Evolutionary conservation across 352 stramenopile species (phyloP).

Genomic region (Pythium utonaiense): DNA sequence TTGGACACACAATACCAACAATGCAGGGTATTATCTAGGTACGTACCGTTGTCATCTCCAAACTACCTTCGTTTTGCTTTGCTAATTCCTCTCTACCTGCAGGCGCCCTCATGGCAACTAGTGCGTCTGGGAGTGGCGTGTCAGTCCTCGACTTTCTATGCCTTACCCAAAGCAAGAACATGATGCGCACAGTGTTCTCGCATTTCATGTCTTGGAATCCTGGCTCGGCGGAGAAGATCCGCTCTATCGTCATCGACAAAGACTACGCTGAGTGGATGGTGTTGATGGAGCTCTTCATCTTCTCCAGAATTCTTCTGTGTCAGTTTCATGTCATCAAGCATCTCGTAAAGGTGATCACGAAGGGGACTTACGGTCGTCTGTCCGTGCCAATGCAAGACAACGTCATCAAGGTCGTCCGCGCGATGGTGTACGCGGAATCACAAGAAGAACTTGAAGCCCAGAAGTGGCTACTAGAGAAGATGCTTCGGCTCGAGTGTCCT

Average conservation of each 20-base stretch:
- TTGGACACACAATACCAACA: conserved; percentile 25
- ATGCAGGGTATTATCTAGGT: conserved; percentile 19
- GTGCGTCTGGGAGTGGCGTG: conserved; percentile 14
- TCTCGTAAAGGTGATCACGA: conserved; percentile 1
- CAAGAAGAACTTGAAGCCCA: not conserved
- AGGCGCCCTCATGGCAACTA: conserved; percentile 18
- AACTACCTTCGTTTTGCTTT: too few relatives aligned
- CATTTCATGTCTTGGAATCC: conserved; percentile 6
- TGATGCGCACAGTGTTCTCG: conserved; percentile 12
- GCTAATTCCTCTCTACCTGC: not conserved
- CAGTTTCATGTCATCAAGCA: conserved; percentile 21
- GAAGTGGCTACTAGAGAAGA: not conserved
- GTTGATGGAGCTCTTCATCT: not conserved
- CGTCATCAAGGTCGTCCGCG: not conserved
- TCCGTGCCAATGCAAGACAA: not conserved
- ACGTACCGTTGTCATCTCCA: not conserved
- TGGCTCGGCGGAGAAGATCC: not conserved
- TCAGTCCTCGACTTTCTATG: conserved; percentile 23
- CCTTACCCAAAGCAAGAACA: conserved; percentile 10
- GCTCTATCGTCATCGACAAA: conserved; percentile 26
- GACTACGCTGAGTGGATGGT: conserved; percentile 24
- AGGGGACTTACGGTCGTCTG: not conserved
- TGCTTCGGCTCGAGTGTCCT: not conserved
- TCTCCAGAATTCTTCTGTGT: conserved; percentile 10
- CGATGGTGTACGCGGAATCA: conserved; percentile 6